Conservation (phyloP, 2,329 filamentous ascomycete species). For the Aschersonia sp. region DNA sequence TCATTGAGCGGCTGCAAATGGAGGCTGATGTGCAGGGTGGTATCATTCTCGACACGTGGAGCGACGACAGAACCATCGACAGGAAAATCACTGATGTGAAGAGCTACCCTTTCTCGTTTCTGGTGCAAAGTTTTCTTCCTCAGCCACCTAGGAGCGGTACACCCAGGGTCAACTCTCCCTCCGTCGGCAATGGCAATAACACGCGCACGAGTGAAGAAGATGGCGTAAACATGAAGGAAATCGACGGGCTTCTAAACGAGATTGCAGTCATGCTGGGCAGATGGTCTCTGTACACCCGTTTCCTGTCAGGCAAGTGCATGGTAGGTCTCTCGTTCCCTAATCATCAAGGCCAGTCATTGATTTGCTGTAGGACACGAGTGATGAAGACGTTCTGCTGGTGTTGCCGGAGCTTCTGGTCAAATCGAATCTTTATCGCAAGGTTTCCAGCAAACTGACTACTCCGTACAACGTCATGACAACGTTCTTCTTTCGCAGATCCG, state of each 20-base stretch:
- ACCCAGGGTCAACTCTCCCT: constrained; percentile 63
- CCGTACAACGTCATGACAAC: constrained; percentile 89
- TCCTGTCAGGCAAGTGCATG: constrained; percentile 73
- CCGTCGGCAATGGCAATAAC: constrained; percentile 39
- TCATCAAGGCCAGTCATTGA: background rate
- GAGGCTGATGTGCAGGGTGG: constrained; percentile 95
- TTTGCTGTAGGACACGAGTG: constrained; percentile 29
- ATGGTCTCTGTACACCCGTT: constrained; percentile 86
- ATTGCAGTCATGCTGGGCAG: constrained; percentile 82
- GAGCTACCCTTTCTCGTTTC: constrained; percentile 92
- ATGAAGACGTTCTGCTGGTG: constrained; percentile 41
- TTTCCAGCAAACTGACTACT: constrained; percentile 55
- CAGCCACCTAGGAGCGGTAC: constrained; percentile 50
- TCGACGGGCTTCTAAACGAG: constrained; percentile 77
- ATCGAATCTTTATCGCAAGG: constrained; percentile 69
- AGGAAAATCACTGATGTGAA: constrained; percentile 87
- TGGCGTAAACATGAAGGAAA: constrained; percentile 88
- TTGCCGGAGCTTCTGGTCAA: constrained; percentile 63
- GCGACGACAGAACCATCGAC: constrained; percentile 73
- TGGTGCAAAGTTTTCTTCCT: constrained; percentile 85
- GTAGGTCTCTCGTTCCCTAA: constrained; percentile 30
- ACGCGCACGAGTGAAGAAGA: constrained; percentile 68
- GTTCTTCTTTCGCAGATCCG: constrained; percentile 91
- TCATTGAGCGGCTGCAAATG: constrained; percentile 82
- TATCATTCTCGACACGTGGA: constrained; percentile 91